These are phyloP conservation scores for Tetracladium marchalianum DNA, from an alignment of 495 filamentous ascomycete species.

Conservation along the genomic window DNA sequence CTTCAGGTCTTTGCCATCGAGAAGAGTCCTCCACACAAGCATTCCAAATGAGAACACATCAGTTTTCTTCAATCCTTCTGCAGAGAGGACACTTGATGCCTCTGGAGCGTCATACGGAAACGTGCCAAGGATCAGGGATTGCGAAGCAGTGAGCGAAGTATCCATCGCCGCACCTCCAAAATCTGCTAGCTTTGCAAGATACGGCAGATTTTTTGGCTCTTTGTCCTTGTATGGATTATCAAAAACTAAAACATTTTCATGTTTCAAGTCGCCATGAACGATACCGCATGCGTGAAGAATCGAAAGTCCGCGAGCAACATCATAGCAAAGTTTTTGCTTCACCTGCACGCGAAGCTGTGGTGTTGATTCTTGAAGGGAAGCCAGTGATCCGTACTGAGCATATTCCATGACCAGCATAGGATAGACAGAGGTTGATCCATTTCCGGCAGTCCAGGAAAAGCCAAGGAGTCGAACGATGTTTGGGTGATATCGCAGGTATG, in stretches of 20 bases:
- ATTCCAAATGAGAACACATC: slow-evolving; percentile 1
- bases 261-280: background rate
- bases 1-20: background rate
- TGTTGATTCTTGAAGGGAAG: slow-evolving; percentile 4
- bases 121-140: background rate
- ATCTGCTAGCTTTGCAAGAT: background rate
- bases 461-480: slow-evolving; percentile 14
- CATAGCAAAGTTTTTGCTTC: slow-evolving; percentile 8
- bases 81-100: background rate
- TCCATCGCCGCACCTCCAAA: background rate
- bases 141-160: background rate
- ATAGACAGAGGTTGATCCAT: slow-evolving; percentile 8
- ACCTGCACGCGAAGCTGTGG: slow-evolving; percentile 7
- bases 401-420: slow-evolving; percentile 12
- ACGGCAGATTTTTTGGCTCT: background rate
- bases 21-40: background rate
- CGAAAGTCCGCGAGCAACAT: background rate
- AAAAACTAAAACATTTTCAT: background rate
- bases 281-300: slow-evolving; percentile 1
- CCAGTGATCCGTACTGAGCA: slow-evolving; percentile 11
- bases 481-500: slow-evolving; percentile 12
- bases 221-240: background rate
- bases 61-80: background rate
- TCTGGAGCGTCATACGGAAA: background rate
- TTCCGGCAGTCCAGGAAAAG: slow-evolving; percentile 7